Evolutionary conservation across 768 basidiomycete species (phyloP).

Genomic region (Serendipita vermifera): DNA sequence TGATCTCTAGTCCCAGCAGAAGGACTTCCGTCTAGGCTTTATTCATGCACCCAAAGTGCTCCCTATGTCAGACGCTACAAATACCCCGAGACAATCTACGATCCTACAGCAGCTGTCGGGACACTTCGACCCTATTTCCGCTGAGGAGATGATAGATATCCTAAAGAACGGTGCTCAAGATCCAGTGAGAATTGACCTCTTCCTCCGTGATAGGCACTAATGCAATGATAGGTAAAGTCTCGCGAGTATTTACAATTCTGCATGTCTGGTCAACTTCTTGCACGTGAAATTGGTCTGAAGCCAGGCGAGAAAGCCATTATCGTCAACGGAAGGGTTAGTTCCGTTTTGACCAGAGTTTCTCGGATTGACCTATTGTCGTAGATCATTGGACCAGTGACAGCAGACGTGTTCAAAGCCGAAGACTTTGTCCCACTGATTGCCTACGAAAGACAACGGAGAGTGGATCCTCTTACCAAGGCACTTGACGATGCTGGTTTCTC

Average conservation of each 20-base stretch:
- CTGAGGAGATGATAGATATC: background rate
- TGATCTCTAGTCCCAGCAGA: constrained; percentile 29
- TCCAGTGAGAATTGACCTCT: background rate
- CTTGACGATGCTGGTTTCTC: constrained; percentile 40
- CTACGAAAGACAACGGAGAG: constrained; percentile 63
- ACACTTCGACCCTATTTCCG: background rate
- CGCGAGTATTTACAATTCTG: background rate
- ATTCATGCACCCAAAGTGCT: constrained; percentile 41
- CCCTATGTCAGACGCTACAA: constrained; percentile 5
- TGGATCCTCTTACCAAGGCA: constrained; percentile 53
- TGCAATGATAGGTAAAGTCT: background rate
- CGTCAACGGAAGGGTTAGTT: constrained; percentile 71
- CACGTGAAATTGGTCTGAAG: constrained; percentile 41
- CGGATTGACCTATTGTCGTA: constrained; percentile 22
- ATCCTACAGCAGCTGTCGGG: background rate
- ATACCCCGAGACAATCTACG: background rate
- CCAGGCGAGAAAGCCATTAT: constrained; percentile 54
- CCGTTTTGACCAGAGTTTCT: background rate
- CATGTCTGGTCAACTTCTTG: constrained; percentile 32
- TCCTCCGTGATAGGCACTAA: background rate
- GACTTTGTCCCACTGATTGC: constrained; percentile 61
- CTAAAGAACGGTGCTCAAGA: background rate
- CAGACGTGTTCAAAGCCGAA: constrained; percentile 45
- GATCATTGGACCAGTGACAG: constrained; percentile 63
- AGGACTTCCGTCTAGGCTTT: constrained; percentile 53